phyloP scores from a whole-genome alignment of 495 filamentous ascomycete genomes.

The Xylaria scruposa region DNA sequence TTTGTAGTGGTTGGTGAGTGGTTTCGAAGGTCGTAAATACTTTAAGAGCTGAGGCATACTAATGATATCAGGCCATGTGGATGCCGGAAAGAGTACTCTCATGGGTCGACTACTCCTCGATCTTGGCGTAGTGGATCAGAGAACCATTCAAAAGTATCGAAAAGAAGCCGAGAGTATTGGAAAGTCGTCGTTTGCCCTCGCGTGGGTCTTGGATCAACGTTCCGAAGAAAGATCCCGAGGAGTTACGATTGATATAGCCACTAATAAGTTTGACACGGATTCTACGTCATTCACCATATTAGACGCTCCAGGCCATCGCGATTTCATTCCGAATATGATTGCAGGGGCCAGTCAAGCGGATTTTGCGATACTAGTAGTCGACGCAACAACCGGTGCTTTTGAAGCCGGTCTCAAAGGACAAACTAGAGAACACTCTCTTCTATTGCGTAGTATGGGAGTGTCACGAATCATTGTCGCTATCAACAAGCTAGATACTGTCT shows the following conservation, averaged over 20 bases:
- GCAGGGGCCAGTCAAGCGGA: constrained; percentile 95
- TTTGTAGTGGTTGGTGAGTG: constrained; percentile 91
- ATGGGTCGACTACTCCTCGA: constrained; percentile 96
- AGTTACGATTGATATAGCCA: constrained; percentile 98
- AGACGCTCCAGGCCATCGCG: constrained; percentile 91
- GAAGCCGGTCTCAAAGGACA: constrained; percentile 93
- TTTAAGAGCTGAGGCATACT: constrained; percentile 5
- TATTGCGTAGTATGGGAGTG: constrained; percentile 92
- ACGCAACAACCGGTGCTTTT: constrained; percentile 85
- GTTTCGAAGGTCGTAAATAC: not conserved
- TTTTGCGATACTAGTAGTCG: constrained; percentile 93
- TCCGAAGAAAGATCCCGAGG: constrained; percentile 85
- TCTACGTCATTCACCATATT: constrained; percentile 89
- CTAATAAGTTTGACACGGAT: constrained; percentile 88
- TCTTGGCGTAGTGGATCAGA: constrained; percentile 82
- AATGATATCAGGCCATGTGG: constrained; percentile 76
- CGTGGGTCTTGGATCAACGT: constrained; percentile 94
- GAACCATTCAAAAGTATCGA: constrained; percentile 85
- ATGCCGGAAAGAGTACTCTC: constrained; percentile 95
- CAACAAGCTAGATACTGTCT: constrained; percentile 90
- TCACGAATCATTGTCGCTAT: constrained; percentile 85
- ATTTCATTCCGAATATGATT: constrained; percentile 99
- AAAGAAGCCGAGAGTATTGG: constrained; percentile 90
- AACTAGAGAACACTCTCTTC: constrained; percentile 89
- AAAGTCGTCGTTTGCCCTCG: constrained; percentile 93